phyloP scores from a whole-genome alignment of 2,329 filamentous ascomycete genomes.

The Albophoma yamanashiensis region DNA sequence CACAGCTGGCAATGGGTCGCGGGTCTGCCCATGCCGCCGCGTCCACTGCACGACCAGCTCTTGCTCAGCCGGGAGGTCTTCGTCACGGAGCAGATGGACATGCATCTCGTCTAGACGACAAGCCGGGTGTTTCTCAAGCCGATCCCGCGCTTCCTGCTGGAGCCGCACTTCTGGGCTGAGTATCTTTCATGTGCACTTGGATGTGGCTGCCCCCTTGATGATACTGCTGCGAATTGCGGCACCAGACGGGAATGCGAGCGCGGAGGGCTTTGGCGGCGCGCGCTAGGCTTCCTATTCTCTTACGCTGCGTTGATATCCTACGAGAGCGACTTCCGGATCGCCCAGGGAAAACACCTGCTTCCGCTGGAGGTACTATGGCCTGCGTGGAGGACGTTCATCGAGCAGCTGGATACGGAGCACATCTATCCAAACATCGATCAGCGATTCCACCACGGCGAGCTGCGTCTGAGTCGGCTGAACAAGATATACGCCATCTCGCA shows the following conservation, averaged over 20 bases:
- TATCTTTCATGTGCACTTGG: not conserved
- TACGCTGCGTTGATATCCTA: conserved; percentile 11
- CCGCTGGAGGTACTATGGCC: conserved; percentile 22
- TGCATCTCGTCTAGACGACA: conserved; percentile 16
- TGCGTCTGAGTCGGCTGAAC: conserved; percentile 26
- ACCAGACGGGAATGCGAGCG: not conserved
- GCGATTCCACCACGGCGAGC: conserved; percentile 31
- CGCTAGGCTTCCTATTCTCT: conserved; percentile 4
- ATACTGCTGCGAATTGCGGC: not conserved
- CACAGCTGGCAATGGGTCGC: conserved; percentile 1
- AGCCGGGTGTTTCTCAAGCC: conserved; percentile 22
- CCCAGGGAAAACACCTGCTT: conserved; percentile 19
- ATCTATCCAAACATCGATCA: conserved; percentile 19
- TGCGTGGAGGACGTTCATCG: conserved; percentile 20
- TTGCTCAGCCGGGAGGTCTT: conserved; percentile 13
- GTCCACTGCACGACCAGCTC: conserved; percentile 13
- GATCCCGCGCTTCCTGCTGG: conserved; percentile 22
- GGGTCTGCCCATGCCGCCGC: conserved; percentile 7
- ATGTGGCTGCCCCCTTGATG: not conserved
- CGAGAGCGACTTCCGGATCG: conserved; percentile 25
- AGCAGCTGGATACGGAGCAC: conserved; percentile 14
- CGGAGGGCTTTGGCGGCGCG: not conserved
- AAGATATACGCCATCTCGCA: conserved; percentile 24
- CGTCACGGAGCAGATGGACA: conserved; percentile 19
- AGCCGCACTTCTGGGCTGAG: conserved; percentile 6